These are phyloP conservation scores for Tuber magnatum DNA, from an alignment of 495 filamentous ascomycete genomes.

Conservation along the genomic window DNA sequence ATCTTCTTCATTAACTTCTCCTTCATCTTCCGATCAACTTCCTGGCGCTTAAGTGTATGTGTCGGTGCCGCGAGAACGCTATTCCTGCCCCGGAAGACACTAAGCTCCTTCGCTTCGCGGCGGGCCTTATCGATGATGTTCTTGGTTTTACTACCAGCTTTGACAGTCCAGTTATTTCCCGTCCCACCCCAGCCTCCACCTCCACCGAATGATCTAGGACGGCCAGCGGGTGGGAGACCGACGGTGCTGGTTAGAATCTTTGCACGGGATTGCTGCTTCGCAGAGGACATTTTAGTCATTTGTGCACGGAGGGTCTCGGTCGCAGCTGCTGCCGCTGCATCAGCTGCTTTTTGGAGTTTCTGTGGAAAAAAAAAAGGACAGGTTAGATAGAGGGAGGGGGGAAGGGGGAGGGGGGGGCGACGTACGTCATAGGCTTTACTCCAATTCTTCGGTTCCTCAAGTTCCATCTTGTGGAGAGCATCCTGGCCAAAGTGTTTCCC, in stretches of 20 bases:
- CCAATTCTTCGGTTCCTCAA: conserved; percentile 55
- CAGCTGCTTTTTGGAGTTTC: conserved; percentile 27
- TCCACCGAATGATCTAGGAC: conserved; percentile 11
- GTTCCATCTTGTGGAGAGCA: conserved; percentile 50
- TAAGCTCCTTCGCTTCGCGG: conserved; percentile 36
- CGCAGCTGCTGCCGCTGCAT: conserved; percentile 14
- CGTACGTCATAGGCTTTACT: conserved; percentile 53
- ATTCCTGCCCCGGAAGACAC: conserved; percentile 26
- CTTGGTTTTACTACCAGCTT: conserved; percentile 38
- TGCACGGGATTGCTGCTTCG: conserved; percentile 26
- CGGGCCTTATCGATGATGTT: conserved; percentile 36
- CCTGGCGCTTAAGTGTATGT: conserved; percentile 20
- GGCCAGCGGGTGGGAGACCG: conserved; percentile 24
- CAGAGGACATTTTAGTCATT: conserved; percentile 24
- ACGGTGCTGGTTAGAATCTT: conserved; percentile 22
- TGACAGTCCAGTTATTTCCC: conserved; percentile 22
- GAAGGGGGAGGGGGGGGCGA: not conserved
- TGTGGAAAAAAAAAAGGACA: not conserved
- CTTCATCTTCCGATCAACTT: conserved; percentile 19
- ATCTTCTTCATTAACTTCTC: conserved; percentile 48
- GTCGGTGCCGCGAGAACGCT: conserved; percentile 30
- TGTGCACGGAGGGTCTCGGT: conserved; percentile 24
- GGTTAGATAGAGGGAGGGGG: not conserved
- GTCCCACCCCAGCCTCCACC: conserved; percentile 30
- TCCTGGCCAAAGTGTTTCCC: conserved; percentile 56